Evolutionary conservation across 2,329 filamentous ascomycete species (phyloP).

Genomic region (Penicillium sp.): DNA sequence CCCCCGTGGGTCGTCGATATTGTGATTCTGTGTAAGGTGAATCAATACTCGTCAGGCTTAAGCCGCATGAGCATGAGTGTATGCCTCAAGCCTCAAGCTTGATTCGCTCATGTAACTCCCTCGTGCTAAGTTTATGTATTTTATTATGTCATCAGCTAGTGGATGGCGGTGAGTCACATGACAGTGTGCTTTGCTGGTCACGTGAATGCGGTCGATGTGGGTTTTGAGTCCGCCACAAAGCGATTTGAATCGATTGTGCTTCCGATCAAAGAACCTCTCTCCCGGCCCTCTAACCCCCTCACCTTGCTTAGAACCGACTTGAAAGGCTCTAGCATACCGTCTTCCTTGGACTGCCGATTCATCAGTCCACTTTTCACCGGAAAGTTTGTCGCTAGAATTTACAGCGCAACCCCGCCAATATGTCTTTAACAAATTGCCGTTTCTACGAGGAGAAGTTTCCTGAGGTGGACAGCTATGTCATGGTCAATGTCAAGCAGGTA

Average conservation of each 20-base stretch:
- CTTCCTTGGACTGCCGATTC: conserved; percentile 11
- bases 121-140: not conserved
- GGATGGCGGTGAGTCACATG: conserved; percentile 7
- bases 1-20: not conserved
- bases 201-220: conserved; percentile 30
- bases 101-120: conserved; percentile 1
- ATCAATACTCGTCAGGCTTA: not conserved
- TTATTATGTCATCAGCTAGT: not conserved
- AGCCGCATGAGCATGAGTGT: not conserved
- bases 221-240: conserved; percentile 42
- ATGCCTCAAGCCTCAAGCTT: not conserved
- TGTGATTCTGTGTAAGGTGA: not conserved
- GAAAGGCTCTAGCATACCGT: conserved; percentile 7
- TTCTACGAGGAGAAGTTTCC: conserved; percentile 98
- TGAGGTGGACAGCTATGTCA: conserved; percentile 99
- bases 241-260: conserved; percentile 34
- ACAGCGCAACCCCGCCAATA: conserved; percentile 57
- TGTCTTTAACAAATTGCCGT: conserved; percentile 94
- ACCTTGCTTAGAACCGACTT: conserved; percentile 11
- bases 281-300: conserved; percentile 8
- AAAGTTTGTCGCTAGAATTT: conserved; percentile 14
- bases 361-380: conserved; percentile 7
- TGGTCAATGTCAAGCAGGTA: conserved; percentile 99
- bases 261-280: conserved; percentile 21
- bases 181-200: conserved; percentile 4